A percentile compares a stretch with the other conserved stretches of the same genome.
Conservation (phyloP, 768 basidiomycete genomes). For the Podaxis mareebaensis region DNA sequence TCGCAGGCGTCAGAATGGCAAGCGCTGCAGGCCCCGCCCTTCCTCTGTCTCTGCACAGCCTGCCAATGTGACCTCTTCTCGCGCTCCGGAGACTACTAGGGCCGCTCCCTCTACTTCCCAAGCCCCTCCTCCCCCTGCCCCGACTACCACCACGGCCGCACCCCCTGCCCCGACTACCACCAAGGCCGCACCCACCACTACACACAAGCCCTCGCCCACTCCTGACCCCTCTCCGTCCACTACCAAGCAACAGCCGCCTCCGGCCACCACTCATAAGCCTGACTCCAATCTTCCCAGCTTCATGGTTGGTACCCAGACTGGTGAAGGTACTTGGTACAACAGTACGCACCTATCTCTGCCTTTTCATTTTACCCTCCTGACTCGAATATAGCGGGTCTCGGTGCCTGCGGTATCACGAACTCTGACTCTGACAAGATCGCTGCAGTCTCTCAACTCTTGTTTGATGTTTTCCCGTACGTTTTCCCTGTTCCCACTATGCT, state of each 20-base stretch:
- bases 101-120: slow-evolving; percentile 21
- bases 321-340: slow-evolving; percentile 58
- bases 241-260: slow-evolving; percentile 6
- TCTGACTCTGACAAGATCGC: slow-evolving; percentile 51
- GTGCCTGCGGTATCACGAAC: slow-evolving; percentile 64
- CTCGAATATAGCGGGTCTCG: slow-evolving; percentile 49
- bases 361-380: slow-evolving; percentile 12
- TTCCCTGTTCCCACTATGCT: not conserved
- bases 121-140: slow-evolving; percentile 12
- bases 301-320: slow-evolving; percentile 48
- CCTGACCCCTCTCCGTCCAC: slow-evolving; percentile 18
- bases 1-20: slow-evolving; percentile 32
- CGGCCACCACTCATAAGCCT: slow-evolving; percentile 16
- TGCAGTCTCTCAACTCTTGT: slow-evolving; percentile 57
- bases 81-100: slow-evolving; percentile 22
- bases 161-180: slow-evolving; percentile 24
- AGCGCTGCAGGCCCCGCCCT: slow-evolving; percentile 39
- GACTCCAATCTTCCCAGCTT: slow-evolving; percentile 34
- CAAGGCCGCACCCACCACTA: slow-evolving; percentile 19
- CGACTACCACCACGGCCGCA: slow-evolving; percentile 23
- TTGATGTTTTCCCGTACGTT: slow-evolving; percentile 62
- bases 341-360: slow-evolving; percentile 30
- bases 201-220: slow-evolving; percentile 9
- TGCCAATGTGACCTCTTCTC: slow-evolving; percentile 1
- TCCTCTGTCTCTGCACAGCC: slow-evolving; percentile 21